A percentile compares a stretch with the other conserved stretches of the same genome.
These are phyloP conservation scores for Phytophthora uliginosa DNA, from an alignment of 352 stramenopile genomes.

Conservation along the genomic window DNA sequence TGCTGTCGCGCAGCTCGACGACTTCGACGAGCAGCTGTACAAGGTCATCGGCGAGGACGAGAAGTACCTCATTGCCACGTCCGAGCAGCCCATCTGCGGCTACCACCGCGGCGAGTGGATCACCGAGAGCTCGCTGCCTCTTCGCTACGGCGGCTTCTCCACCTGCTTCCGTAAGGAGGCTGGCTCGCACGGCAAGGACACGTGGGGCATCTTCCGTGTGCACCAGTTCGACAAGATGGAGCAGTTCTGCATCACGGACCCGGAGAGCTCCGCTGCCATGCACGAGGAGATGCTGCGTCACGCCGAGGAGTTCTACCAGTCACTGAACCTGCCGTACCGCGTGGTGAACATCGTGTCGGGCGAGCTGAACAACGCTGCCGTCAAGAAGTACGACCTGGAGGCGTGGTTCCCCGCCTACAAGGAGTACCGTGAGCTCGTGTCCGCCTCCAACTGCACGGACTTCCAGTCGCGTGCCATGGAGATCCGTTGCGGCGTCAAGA, in stretches of 20 bases:
- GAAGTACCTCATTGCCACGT: slow-evolving; percentile 99
- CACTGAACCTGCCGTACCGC: slow-evolving; percentile 98
- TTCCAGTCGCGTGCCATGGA: slow-evolving; percentile 98
- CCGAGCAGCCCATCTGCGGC: slow-evolving; percentile 99
- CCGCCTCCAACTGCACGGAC: slow-evolving; percentile 99
- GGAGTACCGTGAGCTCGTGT: slow-evolving; percentile 99
- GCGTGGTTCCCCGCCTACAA: slow-evolving; percentile 99
- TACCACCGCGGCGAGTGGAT: slow-evolving; percentile 97
- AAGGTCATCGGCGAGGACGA: slow-evolving; percentile 98
- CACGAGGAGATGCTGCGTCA: slow-evolving; percentile 93
- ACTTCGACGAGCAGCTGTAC: slow-evolving; percentile 99
- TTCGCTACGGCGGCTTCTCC: slow-evolving; percentile 96
- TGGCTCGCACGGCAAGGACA: slow-evolving; percentile 98
- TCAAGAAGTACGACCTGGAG: slow-evolving; percentile 99
- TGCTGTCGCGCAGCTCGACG: slow-evolving; percentile 98
- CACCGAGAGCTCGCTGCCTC: slow-evolving; percentile 81
- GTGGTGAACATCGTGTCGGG: slow-evolving; percentile 99
- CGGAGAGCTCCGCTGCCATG: slow-evolving; percentile 94
- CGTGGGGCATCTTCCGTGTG: slow-evolving; percentile 99
- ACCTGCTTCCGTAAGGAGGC: slow-evolving; percentile 99
- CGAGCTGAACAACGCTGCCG: slow-evolving; percentile 98
- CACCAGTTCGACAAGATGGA: slow-evolving; percentile 99
- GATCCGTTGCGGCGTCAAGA: slow-evolving; percentile 97
- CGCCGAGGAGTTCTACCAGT: slow-evolving; percentile 99
- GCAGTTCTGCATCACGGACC: slow-evolving; percentile 98